These are phyloP conservation scores for Colletotrichum sp. DNA, from an alignment of 2,329 filamentous ascomycete genomes.

Conservation along the genomic window DNA sequence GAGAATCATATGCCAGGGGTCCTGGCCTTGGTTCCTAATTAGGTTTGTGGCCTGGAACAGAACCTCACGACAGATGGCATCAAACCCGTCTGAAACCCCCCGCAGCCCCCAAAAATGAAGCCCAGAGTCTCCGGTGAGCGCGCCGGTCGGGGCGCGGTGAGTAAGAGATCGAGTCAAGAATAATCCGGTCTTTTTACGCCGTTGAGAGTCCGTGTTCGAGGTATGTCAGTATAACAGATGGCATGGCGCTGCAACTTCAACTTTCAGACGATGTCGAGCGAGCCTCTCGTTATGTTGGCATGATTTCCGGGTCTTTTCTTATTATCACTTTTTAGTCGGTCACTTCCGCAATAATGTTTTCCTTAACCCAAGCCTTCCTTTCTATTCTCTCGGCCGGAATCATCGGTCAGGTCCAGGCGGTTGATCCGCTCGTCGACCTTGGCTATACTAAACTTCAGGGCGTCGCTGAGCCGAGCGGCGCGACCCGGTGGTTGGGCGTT, in stretches of 20 bases:
- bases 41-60: not conserved
- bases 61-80: not conserved
- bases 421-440: slow-evolving; percentile 56
- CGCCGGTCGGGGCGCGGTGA: not conserved
- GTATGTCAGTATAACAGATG: not conserved
- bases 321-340: not conserved
- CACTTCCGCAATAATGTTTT: slow-evolving; percentile 7
- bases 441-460: slow-evolving; percentile 73
- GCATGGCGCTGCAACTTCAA: not conserved
- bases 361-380: not conserved
- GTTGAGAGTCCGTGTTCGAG: not conserved
- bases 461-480: slow-evolving; percentile 47
- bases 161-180: not conserved
- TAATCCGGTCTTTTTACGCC: not conserved
- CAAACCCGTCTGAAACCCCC: slow-evolving; percentile 14
- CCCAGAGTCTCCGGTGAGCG: not conserved
- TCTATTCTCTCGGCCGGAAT: slow-evolving; percentile 7
- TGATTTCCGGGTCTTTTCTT: not conserved
- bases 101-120: not conserved
- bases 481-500: slow-evolving; percentile 77
- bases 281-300: not conserved
- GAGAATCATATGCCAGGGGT: not conserved
- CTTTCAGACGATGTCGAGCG: not conserved
- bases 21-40: not conserved
- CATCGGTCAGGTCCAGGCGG: slow-evolving; percentile 13